Conservation (phyloP, 805 yeast genomes). For the Candida sithepensis region DNA sequence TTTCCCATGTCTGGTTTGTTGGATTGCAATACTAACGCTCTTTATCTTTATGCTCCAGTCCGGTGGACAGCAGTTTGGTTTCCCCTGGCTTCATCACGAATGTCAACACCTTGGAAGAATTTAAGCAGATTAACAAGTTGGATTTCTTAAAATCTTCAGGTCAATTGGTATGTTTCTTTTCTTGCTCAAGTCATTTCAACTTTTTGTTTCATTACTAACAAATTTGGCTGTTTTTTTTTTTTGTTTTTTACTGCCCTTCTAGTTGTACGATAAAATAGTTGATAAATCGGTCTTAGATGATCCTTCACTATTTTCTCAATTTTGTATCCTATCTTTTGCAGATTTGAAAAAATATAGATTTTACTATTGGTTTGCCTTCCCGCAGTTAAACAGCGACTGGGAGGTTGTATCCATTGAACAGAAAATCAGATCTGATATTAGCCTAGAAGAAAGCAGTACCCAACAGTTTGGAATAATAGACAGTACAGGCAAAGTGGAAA, state of each 20-base stretch:
- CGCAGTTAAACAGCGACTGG: conserved; percentile 60
- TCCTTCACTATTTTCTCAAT: conserved; percentile 40
- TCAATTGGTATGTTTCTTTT: conserved; percentile 15
- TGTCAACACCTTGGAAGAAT: conserved; percentile 83
- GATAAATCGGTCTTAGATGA: conserved; percentile 33
- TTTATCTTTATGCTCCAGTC: conserved; percentile 4
- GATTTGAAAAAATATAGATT: conserved; percentile 87
- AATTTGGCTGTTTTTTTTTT: neutral
- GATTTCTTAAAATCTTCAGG: conserved; percentile 46
- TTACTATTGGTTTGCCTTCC: conserved; percentile 87
- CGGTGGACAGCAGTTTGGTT: conserved; percentile 19
- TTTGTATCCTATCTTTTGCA: conserved; percentile 65
- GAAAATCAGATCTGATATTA: neutral
- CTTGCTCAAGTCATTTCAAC: neutral
- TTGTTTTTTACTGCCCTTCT: too few relatives aligned
- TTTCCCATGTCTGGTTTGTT: neutral
- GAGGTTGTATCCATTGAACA: conserved; percentile 10
- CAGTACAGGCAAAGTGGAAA: conserved; percentile 3
- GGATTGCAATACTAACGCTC: neutral
- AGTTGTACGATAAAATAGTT: conserved; percentile 24
- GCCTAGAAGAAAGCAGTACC: neutral
- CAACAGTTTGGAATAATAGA: conserved; percentile 19
- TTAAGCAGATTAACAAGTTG: conserved; percentile 65
- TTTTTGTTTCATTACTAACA: neutral
- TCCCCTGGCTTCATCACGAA: conserved; percentile 43